A percentile compares a stretch with the other conserved stretches of the same genome.
phyloP scores from a whole-genome alignment of 805 yeast species.

The Metschnikowia dekortorum region DNA sequence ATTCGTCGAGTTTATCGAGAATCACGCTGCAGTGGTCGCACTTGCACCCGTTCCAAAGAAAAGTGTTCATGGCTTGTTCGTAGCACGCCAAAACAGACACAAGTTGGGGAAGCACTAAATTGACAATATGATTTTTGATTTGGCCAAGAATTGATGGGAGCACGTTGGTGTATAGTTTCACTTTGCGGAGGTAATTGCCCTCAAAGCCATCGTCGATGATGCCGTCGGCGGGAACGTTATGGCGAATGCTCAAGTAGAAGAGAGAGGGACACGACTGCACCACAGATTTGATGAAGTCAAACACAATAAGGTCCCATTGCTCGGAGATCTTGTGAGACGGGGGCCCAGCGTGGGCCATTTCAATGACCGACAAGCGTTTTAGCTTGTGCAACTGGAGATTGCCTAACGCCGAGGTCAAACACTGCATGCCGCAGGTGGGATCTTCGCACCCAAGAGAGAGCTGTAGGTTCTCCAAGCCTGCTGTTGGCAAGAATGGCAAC shows the following conservation, averaged over 20 bases:
- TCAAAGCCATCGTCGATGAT: slow-evolving; percentile 59
- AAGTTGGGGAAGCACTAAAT: slow-evolving; percentile 54
- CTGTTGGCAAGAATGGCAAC: slow-evolving; percentile 19
- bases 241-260: slow-evolving; percentile 46
- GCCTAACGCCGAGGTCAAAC: slow-evolving; percentile 40
- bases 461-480: slow-evolving; percentile 29
- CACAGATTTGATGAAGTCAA: slow-evolving; percentile 24
- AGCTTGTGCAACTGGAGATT: slow-evolving; percentile 27
- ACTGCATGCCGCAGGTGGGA: slow-evolving; percentile 35
- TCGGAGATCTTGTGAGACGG: slow-evolving; percentile 38
- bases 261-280: slow-evolving; percentile 23
- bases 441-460: slow-evolving; percentile 52
- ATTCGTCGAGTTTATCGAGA: slow-evolving; percentile 53
- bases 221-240: slow-evolving; percentile 49
- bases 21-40: slow-evolving; percentile 53
- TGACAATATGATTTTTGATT: slow-evolving; percentile 29
- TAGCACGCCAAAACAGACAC: slow-evolving; percentile 60
- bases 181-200: slow-evolving; percentile 65
- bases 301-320: slow-evolving; percentile 49
- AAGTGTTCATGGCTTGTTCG: slow-evolving; percentile 64
- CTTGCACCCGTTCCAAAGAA: slow-evolving; percentile 75
- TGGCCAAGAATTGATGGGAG: slow-evolving; percentile 38
- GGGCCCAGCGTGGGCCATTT: slow-evolving; percentile 28
- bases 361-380: slow-evolving; percentile 35
- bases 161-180: slow-evolving; percentile 44